Percentiles rank a stretch among this genome's conserved stretches.
phyloP scores from a whole-genome alignment of 345 rosid genomes.

The Euphorbia pulcherrima region DNA sequence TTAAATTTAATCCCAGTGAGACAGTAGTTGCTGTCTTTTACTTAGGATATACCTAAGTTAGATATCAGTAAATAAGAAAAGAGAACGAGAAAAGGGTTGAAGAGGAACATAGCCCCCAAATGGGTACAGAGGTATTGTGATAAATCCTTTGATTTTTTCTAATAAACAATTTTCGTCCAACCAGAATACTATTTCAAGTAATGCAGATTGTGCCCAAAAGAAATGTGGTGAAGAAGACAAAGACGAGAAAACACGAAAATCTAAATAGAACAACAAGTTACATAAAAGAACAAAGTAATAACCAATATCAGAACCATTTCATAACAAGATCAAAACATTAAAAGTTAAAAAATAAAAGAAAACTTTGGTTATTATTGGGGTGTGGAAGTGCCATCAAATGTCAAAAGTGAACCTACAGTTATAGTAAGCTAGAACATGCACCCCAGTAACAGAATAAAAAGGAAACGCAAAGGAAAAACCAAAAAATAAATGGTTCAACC shows the following conservation, averaged over 20 bases:
- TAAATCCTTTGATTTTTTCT: not conserved
- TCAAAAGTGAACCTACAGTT: not conserved
- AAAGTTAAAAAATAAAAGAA: not conserved
- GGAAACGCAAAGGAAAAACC: not conserved
- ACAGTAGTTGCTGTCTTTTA: not conserved
- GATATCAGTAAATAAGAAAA: not conserved
- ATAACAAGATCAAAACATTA: not conserved
- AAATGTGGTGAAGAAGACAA: constrained; percentile 1
- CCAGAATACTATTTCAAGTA: not conserved
- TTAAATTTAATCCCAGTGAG: not conserved
- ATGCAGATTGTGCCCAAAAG: not conserved
- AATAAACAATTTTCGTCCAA: not conserved
- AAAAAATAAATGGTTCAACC: not conserved
- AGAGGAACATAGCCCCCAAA: not conserved
- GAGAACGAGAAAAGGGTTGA: not conserved
- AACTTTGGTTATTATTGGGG: not conserved
- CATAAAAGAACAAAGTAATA: not conserved
- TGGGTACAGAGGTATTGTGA: not conserved
- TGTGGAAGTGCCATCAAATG: not conserved
- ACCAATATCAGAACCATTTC: not conserved
- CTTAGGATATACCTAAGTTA: not conserved
- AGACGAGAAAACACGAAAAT: not conserved
- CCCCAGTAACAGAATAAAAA: not conserved
- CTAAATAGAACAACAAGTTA: not conserved
- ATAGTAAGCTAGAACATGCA: not conserved